Conservation (phyloP, 495 filamentous ascomycete genomes). For the Tuber melanosporum region DNA sequence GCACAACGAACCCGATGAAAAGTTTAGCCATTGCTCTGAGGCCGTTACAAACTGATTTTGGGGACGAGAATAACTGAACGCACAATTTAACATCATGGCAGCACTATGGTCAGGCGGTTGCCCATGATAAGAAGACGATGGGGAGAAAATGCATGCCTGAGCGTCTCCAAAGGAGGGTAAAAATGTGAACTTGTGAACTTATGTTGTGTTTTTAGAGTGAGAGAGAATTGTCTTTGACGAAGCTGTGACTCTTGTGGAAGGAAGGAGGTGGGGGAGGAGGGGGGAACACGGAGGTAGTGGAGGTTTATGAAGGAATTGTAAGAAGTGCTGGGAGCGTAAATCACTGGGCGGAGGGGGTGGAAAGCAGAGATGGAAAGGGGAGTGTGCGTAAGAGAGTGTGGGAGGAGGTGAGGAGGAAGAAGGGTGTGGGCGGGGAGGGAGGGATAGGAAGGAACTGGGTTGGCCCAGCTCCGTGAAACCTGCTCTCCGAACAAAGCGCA, state of each 20-base stretch:
- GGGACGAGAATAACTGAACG: conserved; percentile 44
- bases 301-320: conserved; percentile 8
- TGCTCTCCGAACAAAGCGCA: background rate
- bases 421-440: conserved; percentile 3
- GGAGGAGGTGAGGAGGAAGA: conserved; percentile 17
- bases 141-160: conserved; percentile 41
- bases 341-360: conserved; percentile 13
- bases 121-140: conserved; percentile 39
- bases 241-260: background rate
- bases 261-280: conserved; percentile 25
- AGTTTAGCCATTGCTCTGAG: conserved; percentile 69
- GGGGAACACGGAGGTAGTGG: conserved; percentile 11
- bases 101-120: conserved; percentile 40
- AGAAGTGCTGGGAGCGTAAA: conserved; percentile 6
- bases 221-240: conserved; percentile 25
- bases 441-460: background rate
- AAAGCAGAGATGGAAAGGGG: conserved; percentile 36
- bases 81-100: conserved; percentile 44
- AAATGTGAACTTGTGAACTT: conserved; percentile 22
- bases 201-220: conserved; percentile 17
- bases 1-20: conserved; percentile 70
- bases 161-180: conserved; percentile 39
- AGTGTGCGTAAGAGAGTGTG: conserved; percentile 23
- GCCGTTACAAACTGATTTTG: conserved; percentile 33
- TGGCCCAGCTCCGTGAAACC: background rate